Base-by-base conservation (phyloP, 768 basidiomycete species). In the Porphyrellus cyaneotinctus region DNA sequence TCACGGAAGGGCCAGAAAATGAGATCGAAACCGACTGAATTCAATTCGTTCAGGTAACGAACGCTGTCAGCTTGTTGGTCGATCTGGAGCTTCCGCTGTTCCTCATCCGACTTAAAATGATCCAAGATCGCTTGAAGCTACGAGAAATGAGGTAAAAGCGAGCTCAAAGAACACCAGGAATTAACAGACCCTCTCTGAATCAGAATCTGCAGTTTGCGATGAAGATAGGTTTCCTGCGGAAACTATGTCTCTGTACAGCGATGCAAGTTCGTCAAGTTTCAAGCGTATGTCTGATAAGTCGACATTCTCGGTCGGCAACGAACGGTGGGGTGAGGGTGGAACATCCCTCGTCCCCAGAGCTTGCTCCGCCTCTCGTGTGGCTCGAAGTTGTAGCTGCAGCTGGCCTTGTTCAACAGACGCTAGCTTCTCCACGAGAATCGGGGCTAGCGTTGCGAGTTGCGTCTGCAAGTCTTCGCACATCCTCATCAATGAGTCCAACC, bases 41-140 rank as follows among this genome's bases (percentile, higher is more conserved):
- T 90, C 33, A 91, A 75, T 62, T 90, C 87, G 56, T 87, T 86
- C 31, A 91, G 76, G 64, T 91, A 91, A 20, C 88, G 79, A 54
- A 85, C 82, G 54, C 80, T 87, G 58, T 90, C 89, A 6, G 77
- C 76, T 63, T 89, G 87, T 62, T 87, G 85, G 48, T 82, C 79
- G n/a, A 74, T 63, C 58, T 81, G 78, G 8, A 77, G 53, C 4
- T 68, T 72, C 24, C 76, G 78, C 54, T 81, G 78, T 18, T 66
- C 72, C 52, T 75, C 70, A 11, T 80, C 81, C 23, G 73, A 70
- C 47, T 73, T 73, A 18, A 87, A 62, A n/a, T 81, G 63, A 14
- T 62, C 64, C 38, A 81, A 48, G n/a, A 85, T 72, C 47, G 74
- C 75, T 47, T 73, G 68, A 10, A 81, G 53, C 73, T 78, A 18